Conservation (phyloP, 192 early-diverging fungal species). For the Thoreauomyces humboldtii region DNA sequence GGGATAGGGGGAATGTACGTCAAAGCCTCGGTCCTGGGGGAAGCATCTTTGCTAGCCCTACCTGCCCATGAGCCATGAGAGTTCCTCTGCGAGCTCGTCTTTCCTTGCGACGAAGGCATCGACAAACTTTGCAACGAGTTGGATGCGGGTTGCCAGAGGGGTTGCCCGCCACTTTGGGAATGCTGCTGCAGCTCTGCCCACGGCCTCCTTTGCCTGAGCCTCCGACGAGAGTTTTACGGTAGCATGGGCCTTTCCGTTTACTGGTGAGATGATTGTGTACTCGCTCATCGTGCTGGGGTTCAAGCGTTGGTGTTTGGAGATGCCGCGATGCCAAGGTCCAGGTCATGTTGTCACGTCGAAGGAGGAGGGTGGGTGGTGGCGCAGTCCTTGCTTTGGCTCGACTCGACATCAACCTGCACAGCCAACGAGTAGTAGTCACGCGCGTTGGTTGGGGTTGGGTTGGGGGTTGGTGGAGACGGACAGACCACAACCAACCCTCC, state of each 20-base stretch:
- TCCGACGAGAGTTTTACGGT: constrained; percentile 18
- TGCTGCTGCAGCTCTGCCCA: constrained; percentile 44
- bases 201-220: constrained; percentile 21
- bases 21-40: neutral
- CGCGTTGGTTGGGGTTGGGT: no score
- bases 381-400: no score
- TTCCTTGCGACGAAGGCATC: constrained; percentile 53
- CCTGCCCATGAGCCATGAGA: constrained; percentile 66
- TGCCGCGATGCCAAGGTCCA: no score
- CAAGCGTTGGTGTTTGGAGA: no score
- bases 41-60: constrained; percentile 18
- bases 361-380: no score
- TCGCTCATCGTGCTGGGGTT: neutral
- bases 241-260: constrained; percentile 6
- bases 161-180: constrained; percentile 55
- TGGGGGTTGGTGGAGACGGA: no score
- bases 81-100: constrained; percentile 54
- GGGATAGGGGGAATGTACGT: neutral
- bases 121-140: constrained; percentile 49
- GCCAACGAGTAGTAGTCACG: no score
- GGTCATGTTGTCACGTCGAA: no score
- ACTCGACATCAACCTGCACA: no score
- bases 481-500: no score
- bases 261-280: constrained; percentile 33
- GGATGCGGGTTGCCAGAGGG: constrained; percentile 52